Percentiles rank a stretch among this genome's conserved stretches.
Conservation (phyloP, 2,329 filamentous ascomycete species). For the Fusarium sp. region DNA sequence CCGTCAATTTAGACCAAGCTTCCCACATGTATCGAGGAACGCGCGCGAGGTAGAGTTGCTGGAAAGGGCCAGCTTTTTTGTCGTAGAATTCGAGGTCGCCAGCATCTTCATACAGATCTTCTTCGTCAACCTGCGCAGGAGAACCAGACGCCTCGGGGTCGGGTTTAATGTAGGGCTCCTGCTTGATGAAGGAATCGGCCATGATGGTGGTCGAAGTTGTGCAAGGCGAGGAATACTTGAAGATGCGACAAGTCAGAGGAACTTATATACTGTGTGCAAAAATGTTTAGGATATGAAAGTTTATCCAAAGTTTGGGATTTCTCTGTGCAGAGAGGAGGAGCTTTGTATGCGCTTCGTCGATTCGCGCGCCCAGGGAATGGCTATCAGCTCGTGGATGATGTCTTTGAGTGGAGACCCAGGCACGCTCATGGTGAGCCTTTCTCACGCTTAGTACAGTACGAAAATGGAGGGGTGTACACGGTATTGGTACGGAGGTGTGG, state of each 20-base stretch:
- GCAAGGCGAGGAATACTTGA: background rate
- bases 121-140: slow-evolving; percentile 63
- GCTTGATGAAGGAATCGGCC: slow-evolving; percentile 56
- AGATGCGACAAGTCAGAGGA: background rate
- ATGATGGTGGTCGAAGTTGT: slow-evolving; percentile 41
- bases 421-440: background rate
- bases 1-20: slow-evolving; percentile 67
- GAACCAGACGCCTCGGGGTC: slow-evolving; percentile 58
- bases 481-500: background rate
- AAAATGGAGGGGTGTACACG: background rate
- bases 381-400: slow-evolving; percentile 10
- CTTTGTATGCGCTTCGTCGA: background rate
- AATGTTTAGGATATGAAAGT: background rate
- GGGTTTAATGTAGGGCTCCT: slow-evolving; percentile 56
- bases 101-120: slow-evolving; percentile 72
- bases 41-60: slow-evolving; percentile 75
- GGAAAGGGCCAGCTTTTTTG: slow-evolving; percentile 51
- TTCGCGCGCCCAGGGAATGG: background rate
- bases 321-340: background rate
- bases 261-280: background rate
- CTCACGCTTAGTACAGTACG: background rate
- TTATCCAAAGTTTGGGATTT: background rate
- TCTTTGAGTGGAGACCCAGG: background rate
- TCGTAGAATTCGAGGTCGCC: slow-evolving; percentile 67
- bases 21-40: slow-evolving; percentile 85